Evolutionary conservation across 2,329 filamentous ascomycete genomes (phyloP), one percentile per base, ranked within the genome.

Genomic region (Neofusicoccum cordaticola): DNA sequence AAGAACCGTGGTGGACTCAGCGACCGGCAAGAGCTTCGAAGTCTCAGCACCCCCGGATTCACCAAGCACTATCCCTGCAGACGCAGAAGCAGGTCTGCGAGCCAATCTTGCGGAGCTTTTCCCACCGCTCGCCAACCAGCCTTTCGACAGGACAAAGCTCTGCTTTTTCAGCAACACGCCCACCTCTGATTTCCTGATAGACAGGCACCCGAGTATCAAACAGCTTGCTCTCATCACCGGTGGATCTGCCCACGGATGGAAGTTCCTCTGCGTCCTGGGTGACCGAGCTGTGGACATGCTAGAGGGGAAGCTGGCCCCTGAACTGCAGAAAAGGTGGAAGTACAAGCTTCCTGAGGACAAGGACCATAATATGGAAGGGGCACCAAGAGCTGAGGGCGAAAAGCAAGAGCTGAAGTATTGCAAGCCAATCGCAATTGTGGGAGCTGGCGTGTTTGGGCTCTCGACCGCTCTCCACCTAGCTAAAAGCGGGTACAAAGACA

Each of bases 161-260:
- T 87, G 81, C 71, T 86, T 80, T 81, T 87, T 87, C 68, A 85
- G 79, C 0, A 85, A 87, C 66, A 85, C 83, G 0, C 81, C 81
- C 1, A 79, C 81, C 11, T 84, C 84, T 31, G 81, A 86, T 58
- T 87, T 84, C 68, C 74, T 87, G 5, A 79, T 88, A 42, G 79
- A 81, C 44, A 79, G 80, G 62, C 81, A 86, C 53, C 84, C 84
- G 0, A 73, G 69, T 13, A 83, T 81, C 67, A 71, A 74, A 62
- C 70, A 77, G 11, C 70, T 89, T 0, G 84, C 87, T 68, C 79
- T 88, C 0, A 85, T 85, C 2, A 88, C 86, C 0, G 86, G 85
- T 0, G 87, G 87, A 0, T 84, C 82, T 22, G 86, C 86, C 0
- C 86, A 88, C 72, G 86, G 79, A 0, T 88, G 87, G 72, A 88